These are phyloP conservation scores for Acanthamoeba sp. DNA, from an alignment of 208 protist species.

Conservation along the genomic window DNA sequence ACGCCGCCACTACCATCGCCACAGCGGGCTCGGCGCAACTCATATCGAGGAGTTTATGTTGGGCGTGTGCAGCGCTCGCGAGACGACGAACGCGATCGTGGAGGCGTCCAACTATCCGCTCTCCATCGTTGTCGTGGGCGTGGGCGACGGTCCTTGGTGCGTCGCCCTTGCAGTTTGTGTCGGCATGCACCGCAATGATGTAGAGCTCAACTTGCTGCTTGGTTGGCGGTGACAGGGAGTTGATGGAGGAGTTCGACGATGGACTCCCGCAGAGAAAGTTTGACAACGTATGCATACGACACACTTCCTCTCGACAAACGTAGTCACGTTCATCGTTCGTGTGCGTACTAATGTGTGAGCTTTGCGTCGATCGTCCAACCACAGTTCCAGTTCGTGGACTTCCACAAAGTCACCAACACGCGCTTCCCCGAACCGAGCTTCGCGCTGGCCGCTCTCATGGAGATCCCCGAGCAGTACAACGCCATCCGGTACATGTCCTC, in stretches of 20 bases:
- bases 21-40: no score
- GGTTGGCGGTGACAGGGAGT: not conserved
- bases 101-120: conserved; percentile 90
- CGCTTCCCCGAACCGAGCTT: conserved; percentile 44
- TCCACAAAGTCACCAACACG: not conserved
- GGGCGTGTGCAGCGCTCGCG: conserved; percentile 5
- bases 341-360: not conserved
- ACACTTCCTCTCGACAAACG: not conserved
- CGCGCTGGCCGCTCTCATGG: conserved; percentile 41
- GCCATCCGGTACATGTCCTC: conserved; percentile 66
- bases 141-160: conserved; percentile 85
- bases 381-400: conserved; percentile 74
- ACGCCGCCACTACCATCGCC: no score
- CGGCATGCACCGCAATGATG: not conserved
- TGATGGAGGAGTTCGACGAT: conserved; percentile 68
- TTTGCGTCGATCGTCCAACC: no score
- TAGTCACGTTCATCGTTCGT: not conserved
- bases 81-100: conserved; percentile 91
- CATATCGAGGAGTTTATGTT: not conserved
- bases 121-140: conserved; percentile 93
- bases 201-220: not conserved
- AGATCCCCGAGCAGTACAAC: conserved; percentile 69
- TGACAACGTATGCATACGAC: conserved; percentile 32
- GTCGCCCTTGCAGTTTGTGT: not conserved
- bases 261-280: conserved; percentile 36